Percentiles rank a stretch among this genome's conserved stretches.
Conservation (phyloP, 345 rosid species). For the Litchi chinensis region DNA sequence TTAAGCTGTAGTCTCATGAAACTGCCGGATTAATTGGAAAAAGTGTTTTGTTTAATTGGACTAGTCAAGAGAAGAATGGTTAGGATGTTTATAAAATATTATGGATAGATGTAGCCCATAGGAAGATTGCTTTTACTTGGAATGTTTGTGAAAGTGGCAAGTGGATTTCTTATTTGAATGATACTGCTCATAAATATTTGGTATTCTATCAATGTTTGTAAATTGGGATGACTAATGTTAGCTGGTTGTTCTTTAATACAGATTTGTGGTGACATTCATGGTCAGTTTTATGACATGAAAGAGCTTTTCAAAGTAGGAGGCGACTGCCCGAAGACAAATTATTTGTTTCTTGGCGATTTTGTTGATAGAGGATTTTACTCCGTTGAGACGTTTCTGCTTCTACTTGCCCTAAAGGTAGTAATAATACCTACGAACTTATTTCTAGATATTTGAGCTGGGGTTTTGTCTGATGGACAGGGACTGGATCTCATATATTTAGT, state of each 20-base stretch:
- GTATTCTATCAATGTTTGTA: not conserved
- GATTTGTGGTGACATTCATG: conserved; percentile 99
- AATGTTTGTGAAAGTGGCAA: not conserved
- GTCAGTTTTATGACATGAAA: conserved; percentile 97
- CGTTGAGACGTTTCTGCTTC: conserved; percentile 93
- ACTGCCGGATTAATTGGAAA: not conserved
- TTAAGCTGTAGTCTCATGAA: not conserved
- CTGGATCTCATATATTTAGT: not conserved
- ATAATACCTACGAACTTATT: not conserved
- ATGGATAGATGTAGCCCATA: not conserved
- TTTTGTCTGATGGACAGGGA: not conserved
- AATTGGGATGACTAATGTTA: conserved; percentile 8
- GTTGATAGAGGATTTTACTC: conserved; percentile 97
- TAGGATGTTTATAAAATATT: not conserved
- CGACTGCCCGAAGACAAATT: conserved; percentile 95
- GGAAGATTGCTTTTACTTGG: not conserved
- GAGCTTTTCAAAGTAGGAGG: conserved; percentile 97
- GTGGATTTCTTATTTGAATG: not conserved
- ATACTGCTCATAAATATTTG: not conserved
- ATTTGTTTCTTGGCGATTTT: conserved; percentile 97
- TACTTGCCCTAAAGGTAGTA: conserved; percentile 91
- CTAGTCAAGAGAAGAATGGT: not conserved
- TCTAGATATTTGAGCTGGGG: not conserved
- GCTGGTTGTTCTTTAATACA: conserved; percentile 23
- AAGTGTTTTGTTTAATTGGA: not conserved